These are phyloP conservation scores for Bipolaris oryzae DNA, from an alignment of 2,329 filamentous ascomycete species.

Conservation along the genomic window DNA sequence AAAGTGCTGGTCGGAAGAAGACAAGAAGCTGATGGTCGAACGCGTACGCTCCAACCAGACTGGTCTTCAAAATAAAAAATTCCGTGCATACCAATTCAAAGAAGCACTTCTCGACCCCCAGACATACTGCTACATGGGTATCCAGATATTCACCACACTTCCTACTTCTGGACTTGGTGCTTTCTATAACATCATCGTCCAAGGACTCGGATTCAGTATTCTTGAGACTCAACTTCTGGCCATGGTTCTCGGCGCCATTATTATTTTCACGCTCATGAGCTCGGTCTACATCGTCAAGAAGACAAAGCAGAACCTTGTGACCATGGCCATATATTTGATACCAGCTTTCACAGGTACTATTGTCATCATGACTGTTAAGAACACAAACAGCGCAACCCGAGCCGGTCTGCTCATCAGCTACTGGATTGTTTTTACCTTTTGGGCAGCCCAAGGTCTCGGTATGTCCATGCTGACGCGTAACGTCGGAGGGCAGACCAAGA, in stretches of 20 bases:
- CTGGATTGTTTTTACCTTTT: conserved; percentile 79
- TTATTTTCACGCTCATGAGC: conserved; percentile 70
- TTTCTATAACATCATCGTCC: conserved; percentile 77
- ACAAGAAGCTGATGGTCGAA: conserved; percentile 63
- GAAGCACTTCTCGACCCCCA: conserved; percentile 70
- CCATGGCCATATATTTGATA: conserved; percentile 69
- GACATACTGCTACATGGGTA: conserved; percentile 60
- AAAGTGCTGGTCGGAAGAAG: conserved; percentile 69
- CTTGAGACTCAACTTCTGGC: conserved; percentile 74
- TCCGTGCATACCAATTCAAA: conserved; percentile 60
- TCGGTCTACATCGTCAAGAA: conserved; percentile 73
- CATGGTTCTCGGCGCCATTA: conserved; percentile 77
- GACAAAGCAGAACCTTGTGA: conserved; percentile 69
- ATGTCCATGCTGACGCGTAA: conserved; percentile 73
- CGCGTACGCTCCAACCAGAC: conserved; percentile 55
- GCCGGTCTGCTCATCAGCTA: conserved; percentile 73
- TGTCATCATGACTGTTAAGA: conserved; percentile 70
- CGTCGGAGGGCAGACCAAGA: conserved; percentile 76
- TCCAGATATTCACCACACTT: conserved; percentile 73
- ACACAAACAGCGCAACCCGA: conserved; percentile 63
- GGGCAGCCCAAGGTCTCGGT: conserved; percentile 71
- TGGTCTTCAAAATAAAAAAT: conserved; percentile 56
- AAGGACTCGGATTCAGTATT: conserved; percentile 66
- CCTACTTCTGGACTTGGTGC: conserved; percentile 75
- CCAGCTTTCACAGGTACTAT: conserved; percentile 75